Percentiles rank a stretch among this genome's conserved stretches.
Evolutionary conservation across 1,284 basidiomycete genomes (phyloP).

Genomic region (Leccinum holopus): DNA sequence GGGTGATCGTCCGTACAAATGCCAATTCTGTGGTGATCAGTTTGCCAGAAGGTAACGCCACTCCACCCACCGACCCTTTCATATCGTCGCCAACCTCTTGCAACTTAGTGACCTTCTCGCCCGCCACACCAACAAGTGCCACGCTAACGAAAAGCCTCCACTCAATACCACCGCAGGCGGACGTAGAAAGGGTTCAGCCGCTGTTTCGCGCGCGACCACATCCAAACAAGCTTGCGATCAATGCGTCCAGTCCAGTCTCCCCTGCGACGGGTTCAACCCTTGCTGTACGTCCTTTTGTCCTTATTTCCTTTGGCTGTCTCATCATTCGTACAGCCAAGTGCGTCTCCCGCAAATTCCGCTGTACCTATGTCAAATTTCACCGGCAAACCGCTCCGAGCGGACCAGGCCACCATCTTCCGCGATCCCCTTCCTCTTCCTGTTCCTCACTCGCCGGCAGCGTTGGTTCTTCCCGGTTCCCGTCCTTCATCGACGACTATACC

Average conservation of each 20-base stretch:
- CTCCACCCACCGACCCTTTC: neutral
- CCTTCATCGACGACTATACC: slow-evolving; percentile 39
- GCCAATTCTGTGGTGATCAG: slow-evolving; percentile 84
- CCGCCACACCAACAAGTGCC: slow-evolving; percentile 87
- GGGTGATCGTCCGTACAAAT: slow-evolving; percentile 90
- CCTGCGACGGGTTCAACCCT: slow-evolving; percentile 77
- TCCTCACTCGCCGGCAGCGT: slow-evolving; percentile 16
- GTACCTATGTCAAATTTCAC: slow-evolving; percentile 84
- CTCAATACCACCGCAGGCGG: slow-evolving; percentile 34
- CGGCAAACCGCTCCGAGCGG: slow-evolving; percentile 76
- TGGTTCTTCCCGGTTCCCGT: slow-evolving; percentile 10
- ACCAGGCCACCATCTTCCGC: slow-evolving; percentile 56
- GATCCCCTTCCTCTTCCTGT: slow-evolving; percentile 23
- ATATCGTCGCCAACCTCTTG: neutral
- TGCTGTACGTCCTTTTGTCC: slow-evolving; percentile 44
- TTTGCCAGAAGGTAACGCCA: slow-evolving; percentile 76
- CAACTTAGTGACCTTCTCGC: slow-evolving; percentile 74
- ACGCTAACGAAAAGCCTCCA: slow-evolving; percentile 68
- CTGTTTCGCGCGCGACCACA: slow-evolving; percentile 67
- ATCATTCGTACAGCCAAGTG: slow-evolving; percentile 64
- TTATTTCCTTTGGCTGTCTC: slow-evolving; percentile 3
- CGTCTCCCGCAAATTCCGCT: slow-evolving; percentile 67
- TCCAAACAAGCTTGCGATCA: slow-evolving; percentile 84
- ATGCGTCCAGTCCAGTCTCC: slow-evolving; percentile 76
- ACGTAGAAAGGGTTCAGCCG: slow-evolving; percentile 57